phyloP scores from a whole-genome alignment of 495 filamentous ascomycete genomes.

The Aspergillus campestris region DNA sequence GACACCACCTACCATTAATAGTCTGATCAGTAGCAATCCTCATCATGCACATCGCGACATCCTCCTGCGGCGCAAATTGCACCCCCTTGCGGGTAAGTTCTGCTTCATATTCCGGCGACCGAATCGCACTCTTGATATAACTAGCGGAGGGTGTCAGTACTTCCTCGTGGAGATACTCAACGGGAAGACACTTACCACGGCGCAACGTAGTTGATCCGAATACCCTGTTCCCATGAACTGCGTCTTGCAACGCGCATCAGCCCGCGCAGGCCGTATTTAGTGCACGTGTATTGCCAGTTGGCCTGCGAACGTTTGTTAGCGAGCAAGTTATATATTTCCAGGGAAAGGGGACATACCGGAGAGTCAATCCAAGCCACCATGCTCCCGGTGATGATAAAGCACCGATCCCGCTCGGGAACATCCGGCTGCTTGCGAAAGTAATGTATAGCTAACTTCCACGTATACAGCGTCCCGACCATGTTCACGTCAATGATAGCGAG shows the following conservation, averaged over 20 bases:
- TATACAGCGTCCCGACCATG: conserved; percentile 31
- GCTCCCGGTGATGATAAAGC: conserved; percentile 25
- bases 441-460: conserved; percentile 34
- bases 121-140: conserved; percentile 18
- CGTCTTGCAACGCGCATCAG: conserved; percentile 24
- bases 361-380: conserved; percentile 24
- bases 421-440: conserved; percentile 32
- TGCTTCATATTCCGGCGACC: conserved; percentile 14
- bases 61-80: conserved; percentile 21
- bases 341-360: conserved; percentile 10
- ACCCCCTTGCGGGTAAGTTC: conserved; percentile 19
- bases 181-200: conserved; percentile 16
- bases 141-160: not conserved
- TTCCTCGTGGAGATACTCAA: not conserved
- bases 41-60: conserved; percentile 22
- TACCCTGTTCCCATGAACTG: conserved; percentile 22
- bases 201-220: conserved; percentile 26
- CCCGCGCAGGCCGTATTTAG: conserved; percentile 27
- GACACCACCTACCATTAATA: conserved; percentile 17
- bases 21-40: conserved; percentile 21
- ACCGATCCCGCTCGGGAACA: conserved; percentile 20
- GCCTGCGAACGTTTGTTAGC: conserved; percentile 4
- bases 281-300: conserved; percentile 26
- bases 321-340: not conserved
- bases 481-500: conserved; percentile 36